Base-by-base conservation (phyloP, 495 filamentous ascomycete species). In the Xylona heveae region DNA sequence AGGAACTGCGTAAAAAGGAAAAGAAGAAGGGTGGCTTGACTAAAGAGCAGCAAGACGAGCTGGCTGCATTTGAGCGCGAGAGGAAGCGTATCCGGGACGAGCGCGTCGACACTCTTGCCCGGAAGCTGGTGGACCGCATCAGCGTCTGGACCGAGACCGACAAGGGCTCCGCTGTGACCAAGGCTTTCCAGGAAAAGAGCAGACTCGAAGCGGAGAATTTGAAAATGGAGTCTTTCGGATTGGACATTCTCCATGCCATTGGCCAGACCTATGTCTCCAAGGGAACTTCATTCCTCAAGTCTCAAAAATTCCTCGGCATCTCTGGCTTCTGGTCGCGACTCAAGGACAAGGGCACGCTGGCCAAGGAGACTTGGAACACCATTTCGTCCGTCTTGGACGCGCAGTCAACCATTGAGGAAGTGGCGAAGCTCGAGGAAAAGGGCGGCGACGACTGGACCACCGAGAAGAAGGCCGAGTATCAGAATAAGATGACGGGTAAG, bases 401-500 rank as follows among this genome's bases (percentile, higher is more conserved):
- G 27, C 88, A 99, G 53, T 71, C 90, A 62, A 92, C 81, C 31
- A 91, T 99, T 74, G 90, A 95, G 53, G 88, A 94, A 50, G 95
- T 99, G 88, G 83, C 83, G 16, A 83, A 85, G 48, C 53, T 81
- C 53, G 90, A 99, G 54, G 78, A 93, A 59, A 74, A 74, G 45
- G 88, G 88, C 13, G 88, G 88, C 14, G 90, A 94, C 34, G 85
- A 92, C 25, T 99, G 88, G 88, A 94, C 88, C 6, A 88, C 95
- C 41, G 90, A 99, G 69, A 83, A 78, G 62, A 85, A 82, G 56
- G 61, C 75, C n/a, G 88, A 99, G 54, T 92, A 84, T 42, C 85
- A 95, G 58, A 71, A 81, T 45, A 69, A 72, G 44, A 84, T 95
- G 2, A 99, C 88, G 18, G 88, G 88, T 32, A 95, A 99, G 64